Conservation (phyloP, 371 early-diverging fungal genomes). For the Saksenaea oblongispora region DNA sequence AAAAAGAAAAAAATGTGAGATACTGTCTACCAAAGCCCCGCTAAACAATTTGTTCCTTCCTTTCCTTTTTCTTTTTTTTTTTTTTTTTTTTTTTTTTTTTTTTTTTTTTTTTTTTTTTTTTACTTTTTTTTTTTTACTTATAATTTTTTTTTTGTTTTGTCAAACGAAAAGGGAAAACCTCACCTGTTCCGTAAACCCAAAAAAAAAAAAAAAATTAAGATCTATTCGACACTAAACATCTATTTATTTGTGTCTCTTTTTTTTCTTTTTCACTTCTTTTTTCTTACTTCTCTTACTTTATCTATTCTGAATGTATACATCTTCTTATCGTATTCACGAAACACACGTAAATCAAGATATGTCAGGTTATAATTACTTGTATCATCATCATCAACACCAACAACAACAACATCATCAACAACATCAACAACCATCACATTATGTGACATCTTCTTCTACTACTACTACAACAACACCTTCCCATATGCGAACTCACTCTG, state of each 20-base stretch:
- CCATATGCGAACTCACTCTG: neutral
- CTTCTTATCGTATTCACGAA: constrained; percentile 1
- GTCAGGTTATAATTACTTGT: neutral
- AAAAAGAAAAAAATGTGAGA: neutral
- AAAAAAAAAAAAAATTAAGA: too few species aligned
- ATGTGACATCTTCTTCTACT: neutral
- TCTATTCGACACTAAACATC: neutral
- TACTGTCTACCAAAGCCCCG: neutral
- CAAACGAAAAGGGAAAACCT: constrained; percentile 9
- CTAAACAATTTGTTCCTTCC: neutral
- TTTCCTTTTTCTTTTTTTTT: neutral
- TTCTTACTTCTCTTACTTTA: constrained; percentile 1
- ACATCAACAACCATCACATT: too few species aligned
- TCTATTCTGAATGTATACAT: neutral
- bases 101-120: neutral
- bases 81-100: neutral
- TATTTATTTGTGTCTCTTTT: neutral
- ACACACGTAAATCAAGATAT: neutral
- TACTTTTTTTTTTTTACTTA: too few species aligned
- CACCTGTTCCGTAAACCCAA: constrained; percentile 1
- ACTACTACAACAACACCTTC: neutral
- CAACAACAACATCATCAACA: too few species aligned
- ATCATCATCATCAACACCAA: neutral
- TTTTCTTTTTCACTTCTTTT: neutral
- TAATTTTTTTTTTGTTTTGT: constrained; percentile 3